A percentile compares a stretch with the other conserved stretches of the same genome.
Evolutionary conservation across 495 filamentous ascomycete species (phyloP).

Genomic region (Penicillium angulare): DNA sequence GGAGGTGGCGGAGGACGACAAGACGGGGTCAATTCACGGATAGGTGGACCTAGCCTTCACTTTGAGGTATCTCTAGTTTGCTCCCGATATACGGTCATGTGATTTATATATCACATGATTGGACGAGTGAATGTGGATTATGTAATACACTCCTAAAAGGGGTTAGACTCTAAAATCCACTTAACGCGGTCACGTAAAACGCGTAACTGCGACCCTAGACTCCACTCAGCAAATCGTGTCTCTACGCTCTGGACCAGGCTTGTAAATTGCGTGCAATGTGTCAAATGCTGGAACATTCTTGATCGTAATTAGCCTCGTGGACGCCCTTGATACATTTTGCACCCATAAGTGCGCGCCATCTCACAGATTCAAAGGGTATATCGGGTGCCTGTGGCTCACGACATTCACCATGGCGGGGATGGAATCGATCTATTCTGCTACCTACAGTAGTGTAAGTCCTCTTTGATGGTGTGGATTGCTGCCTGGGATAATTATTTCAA

Average conservation of each 20-base stretch:
- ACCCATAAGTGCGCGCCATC: not conserved
- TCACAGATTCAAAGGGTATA: slow-evolving; percentile 13
- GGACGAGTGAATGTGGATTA: not conserved
- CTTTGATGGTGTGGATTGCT: no score
- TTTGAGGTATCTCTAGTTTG: slow-evolving; percentile 32
- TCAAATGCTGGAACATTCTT: slow-evolving; percentile 10
- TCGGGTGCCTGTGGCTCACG: slow-evolving; percentile 20
- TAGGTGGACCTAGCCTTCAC: slow-evolving; percentile 31
- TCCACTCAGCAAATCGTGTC: slow-evolving; percentile 22
- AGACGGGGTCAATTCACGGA: slow-evolving; percentile 19
- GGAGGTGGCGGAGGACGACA: slow-evolving; percentile 14
- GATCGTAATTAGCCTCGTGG: slow-evolving; percentile 7
- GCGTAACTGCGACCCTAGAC: slow-evolving; percentile 19
- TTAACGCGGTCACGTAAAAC: slow-evolving; percentile 26
- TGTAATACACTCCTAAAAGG: slow-evolving; percentile 9
- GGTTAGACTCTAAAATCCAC: slow-evolving; percentile 31
- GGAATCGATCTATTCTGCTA: slow-evolving; percentile 74
- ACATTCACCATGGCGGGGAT: slow-evolving; percentile 41
- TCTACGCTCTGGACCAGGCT: slow-evolving; percentile 8
- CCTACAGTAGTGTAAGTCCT: slow-evolving; percentile 83
- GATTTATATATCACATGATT: slow-evolving; percentile 20
- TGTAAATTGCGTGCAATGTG: slow-evolving; percentile 18
- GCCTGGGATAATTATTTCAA: no score
- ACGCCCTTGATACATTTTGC: not conserved
- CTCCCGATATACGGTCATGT: slow-evolving; percentile 28